A percentile compares a stretch with the other conserved stretches of the same genome.
phyloP scores from a whole-genome alignment of 805 yeast species.

The Lipomyces starkeyi region DNA sequence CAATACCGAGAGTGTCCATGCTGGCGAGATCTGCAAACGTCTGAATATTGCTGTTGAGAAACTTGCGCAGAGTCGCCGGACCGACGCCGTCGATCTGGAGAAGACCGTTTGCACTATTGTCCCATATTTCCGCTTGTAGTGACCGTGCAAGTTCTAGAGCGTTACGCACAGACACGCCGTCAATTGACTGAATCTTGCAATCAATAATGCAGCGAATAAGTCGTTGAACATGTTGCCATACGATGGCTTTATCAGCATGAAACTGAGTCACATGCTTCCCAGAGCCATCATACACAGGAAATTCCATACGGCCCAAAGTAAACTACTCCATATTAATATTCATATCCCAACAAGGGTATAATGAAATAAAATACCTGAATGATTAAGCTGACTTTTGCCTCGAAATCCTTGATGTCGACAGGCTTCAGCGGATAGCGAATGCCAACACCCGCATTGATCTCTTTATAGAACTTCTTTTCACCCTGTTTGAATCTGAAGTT shows the following conservation, averaged over 20 bases:
- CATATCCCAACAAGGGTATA: not conserved
- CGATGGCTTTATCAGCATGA: conserved; percentile 53
- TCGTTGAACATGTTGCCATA: conserved; percentile 53
- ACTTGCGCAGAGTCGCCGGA: conserved; percentile 49
- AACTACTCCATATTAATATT: conserved; percentile 49
- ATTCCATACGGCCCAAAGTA: conserved; percentile 58
- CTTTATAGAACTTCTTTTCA: conserved; percentile 55
- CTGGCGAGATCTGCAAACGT: conserved; percentile 45
- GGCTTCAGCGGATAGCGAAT: conserved; percentile 49
- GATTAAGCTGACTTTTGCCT: conserved; percentile 51
- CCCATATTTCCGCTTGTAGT: conserved; percentile 58
- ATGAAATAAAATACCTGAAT: conserved; percentile 26
- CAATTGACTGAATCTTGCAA: conserved; percentile 51
- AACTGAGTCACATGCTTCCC: conserved; percentile 50
- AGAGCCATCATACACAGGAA: conserved; percentile 54
- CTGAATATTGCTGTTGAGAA: conserved; percentile 48
- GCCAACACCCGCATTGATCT: conserved; percentile 51
- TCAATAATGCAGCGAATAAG: conserved; percentile 55
- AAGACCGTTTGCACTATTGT: conserved; percentile 53
- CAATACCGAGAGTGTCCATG: conserved; percentile 49
- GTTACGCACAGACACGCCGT: conserved; percentile 51
- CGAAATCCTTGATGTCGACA: conserved; percentile 41
- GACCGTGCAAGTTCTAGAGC: conserved; percentile 51
- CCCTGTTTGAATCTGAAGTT: conserved; percentile 51
- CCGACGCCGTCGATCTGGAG: conserved; percentile 58